Base-by-base conservation (phyloP, 1,284 basidiomycete species). In the Ganoderma boninense region DNA sequence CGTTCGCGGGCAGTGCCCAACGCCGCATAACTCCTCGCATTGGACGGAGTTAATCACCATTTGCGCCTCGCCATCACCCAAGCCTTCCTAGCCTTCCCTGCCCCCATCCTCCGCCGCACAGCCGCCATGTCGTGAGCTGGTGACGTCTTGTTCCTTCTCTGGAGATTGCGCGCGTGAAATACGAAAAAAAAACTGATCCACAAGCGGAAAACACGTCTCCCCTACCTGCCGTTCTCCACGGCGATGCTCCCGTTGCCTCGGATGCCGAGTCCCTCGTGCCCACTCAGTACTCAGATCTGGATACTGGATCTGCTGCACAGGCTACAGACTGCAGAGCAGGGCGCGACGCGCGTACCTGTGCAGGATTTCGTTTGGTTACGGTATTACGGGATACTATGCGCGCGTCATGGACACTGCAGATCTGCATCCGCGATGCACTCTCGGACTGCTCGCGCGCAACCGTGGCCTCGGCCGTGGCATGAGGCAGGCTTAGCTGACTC, bases 401-500 rank as follows among this genome's bases (percentile, higher is more conserved):
- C 38, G 38, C 38, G 38, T 40, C 38, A 40, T 40, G 38, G 38
- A n/a, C n/a, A n/a, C n/a, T n/a, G 38, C 46, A 23, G 59, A 59
- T 18, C 54, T 40, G 44, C 52, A 23, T 40, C 57, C 57, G 57
- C 57, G 57, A 40, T 40, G 57, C 57, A 40, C 57, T 40, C 38
- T 32, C 56, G 20, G 56, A 57, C 26, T 10, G 32, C 32, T 18
- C 16, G 29, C 56, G 54, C 54, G 56, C 29, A 18, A 35, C 35
- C 35, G n/a, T 23, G 35, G 57, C 32, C 56, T 29, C 29, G 29
- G 20, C 35, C 35, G n/a, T 13, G 57, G 57, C 32, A 40, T 32
- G 32, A 32, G 32, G 35, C n/a, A 26, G 32, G 4, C 5, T 32
- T 32, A 42, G 42, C 23, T 68, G 67, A 68, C 67, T 68, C 67